Conservation (phyloP, 306 rosid species). For the Malus fusca region DNA sequence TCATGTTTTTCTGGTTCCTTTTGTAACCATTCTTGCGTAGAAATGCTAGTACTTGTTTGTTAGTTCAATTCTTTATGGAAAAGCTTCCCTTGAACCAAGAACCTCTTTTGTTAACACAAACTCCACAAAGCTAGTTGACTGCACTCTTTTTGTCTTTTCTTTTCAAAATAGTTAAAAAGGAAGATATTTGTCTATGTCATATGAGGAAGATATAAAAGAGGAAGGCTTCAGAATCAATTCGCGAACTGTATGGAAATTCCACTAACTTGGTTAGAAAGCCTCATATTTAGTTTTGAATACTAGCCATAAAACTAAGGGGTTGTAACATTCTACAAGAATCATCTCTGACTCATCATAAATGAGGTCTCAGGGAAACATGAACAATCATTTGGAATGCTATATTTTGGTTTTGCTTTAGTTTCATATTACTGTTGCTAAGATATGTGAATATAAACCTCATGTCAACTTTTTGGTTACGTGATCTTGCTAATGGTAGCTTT, state of each 20-base stretch:
- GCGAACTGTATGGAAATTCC: neutral
- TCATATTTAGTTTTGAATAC: neutral
- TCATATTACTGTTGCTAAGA: slow-evolving; percentile 5
- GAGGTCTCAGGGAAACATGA: neutral
- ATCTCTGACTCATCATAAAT: neutral
- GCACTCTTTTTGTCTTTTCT: neutral
- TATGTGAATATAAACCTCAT: slow-evolving; percentile 2
- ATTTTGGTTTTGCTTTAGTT: slow-evolving; percentile 5
- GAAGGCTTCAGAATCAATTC: neutral
- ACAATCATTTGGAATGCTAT: neutral
- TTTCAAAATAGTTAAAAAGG: neutral
- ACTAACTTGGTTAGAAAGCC: neutral
- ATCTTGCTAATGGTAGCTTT: slow-evolving; percentile 23
- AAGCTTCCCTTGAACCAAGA: neutral
- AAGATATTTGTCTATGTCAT: neutral
- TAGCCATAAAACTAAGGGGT: neutral
- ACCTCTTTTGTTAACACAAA: neutral
- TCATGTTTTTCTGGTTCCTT: neutral
- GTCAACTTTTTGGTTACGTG: slow-evolving; percentile 6
- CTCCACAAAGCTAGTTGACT: neutral
- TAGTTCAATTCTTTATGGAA: neutral
- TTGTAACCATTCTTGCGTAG: neutral
- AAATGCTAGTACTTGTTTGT: neutral
- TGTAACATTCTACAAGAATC: neutral
- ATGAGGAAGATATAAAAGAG: neutral